Conservation (phyloP, 1,284 basidiomycete species). For the Chalciporus sp. region DNA sequence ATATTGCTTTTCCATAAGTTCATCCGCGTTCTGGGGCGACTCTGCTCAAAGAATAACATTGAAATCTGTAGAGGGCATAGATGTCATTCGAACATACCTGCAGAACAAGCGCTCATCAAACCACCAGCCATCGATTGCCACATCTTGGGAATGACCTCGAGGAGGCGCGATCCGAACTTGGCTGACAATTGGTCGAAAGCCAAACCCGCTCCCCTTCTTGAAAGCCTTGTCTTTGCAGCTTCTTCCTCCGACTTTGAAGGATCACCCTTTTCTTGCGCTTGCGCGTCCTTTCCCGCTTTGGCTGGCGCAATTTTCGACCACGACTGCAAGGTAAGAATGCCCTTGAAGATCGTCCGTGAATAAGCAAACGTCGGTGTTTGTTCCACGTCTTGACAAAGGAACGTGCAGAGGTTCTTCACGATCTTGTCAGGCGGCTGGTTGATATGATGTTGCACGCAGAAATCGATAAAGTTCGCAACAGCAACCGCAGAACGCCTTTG, state of each 20-base stretch:
- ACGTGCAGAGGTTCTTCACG: constrained; percentile 96
- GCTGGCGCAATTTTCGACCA: constrained; percentile 34
- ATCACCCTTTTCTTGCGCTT: constrained; percentile 46
- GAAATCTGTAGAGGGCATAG: neutral
- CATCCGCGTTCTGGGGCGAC: constrained; percentile 57
- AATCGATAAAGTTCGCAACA: constrained; percentile 86
- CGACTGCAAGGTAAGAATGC: constrained; percentile 77
- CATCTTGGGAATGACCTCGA: constrained; percentile 85
- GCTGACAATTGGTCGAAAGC: constrained; percentile 82
- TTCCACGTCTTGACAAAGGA: constrained; percentile 90
- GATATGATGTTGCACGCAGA: constrained; percentile 73
- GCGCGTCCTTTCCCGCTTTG: constrained; percentile 50
- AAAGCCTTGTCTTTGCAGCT: constrained; percentile 56
- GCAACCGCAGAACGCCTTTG: constrained; percentile 90
- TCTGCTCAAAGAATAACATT: constrained; percentile 38
- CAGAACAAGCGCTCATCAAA: constrained; percentile 67
- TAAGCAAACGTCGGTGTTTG: constrained; percentile 88
- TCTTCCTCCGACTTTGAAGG: constrained; percentile 51
- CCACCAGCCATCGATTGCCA: constrained; percentile 92
- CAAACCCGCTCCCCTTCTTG: constrained; percentile 82
- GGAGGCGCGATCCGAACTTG: constrained; percentile 75
- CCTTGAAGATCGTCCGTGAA: constrained; percentile 60
- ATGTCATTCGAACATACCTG: constrained; percentile 46
- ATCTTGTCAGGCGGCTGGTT: constrained; percentile 85
- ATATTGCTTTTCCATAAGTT: constrained; percentile 64